These are phyloP conservation scores for Ustilago nuda DNA, from an alignment of 1,284 basidiomycete genomes.

Conservation along the genomic window DNA sequence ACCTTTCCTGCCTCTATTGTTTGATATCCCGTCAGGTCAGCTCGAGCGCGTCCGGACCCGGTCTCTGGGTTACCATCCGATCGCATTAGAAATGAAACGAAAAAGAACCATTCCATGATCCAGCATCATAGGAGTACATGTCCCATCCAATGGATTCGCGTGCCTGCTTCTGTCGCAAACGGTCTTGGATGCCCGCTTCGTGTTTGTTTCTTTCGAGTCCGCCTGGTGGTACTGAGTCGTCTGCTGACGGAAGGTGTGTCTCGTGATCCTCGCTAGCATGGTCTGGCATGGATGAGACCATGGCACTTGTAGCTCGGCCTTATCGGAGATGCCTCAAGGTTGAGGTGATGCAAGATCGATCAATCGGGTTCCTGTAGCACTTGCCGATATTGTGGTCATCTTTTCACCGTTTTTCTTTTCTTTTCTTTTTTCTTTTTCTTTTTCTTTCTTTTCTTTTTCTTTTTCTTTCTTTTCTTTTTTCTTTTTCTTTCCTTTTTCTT, in stretches of 20 bases:
- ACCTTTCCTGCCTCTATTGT: no score
- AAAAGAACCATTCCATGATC: neutral
- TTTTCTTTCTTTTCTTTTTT: neutral
- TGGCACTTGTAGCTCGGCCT: neutral
- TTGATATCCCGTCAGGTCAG: neutral
- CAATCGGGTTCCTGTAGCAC: no score
- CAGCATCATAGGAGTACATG: neutral
- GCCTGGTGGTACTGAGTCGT: conserved; percentile 6
- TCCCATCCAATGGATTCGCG: conserved; percentile 5
- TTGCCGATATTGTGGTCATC: no score
- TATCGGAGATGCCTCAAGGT: neutral
- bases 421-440: no score
- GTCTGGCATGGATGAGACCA: no score
- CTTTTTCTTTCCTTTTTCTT: no score
- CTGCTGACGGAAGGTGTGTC: conserved; percentile 3
- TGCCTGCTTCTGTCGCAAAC: neutral
- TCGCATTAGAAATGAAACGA: neutral
- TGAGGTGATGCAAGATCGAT: no score
- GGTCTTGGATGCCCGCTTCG: neutral
- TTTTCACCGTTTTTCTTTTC: no score
- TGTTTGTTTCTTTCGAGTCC: neutral
- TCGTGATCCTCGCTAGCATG: neutral
- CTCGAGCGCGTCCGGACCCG: neutral
- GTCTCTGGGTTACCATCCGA: neutral
- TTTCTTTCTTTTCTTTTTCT: no score